phyloP scores from a whole-genome alignment of 345 rosid genomes.

The Eucalyptus sp. region DNA sequence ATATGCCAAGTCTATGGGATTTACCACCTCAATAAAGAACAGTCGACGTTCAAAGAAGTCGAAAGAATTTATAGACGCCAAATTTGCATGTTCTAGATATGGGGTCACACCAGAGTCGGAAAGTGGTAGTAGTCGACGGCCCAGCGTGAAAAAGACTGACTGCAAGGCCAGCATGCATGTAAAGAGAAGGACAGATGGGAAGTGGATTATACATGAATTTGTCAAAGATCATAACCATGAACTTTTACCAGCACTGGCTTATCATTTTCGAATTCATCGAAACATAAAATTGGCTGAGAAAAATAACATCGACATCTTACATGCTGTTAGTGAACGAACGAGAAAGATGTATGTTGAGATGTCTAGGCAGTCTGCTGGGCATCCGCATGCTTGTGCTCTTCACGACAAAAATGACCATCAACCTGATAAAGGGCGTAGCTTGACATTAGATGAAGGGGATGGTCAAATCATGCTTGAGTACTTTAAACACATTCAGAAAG shows the following conservation, averaged over 20 bases:
- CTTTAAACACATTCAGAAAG: slow-evolving; percentile 32
- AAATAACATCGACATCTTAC: slow-evolving; percentile 16
- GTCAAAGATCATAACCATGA: slow-evolving; percentile 45
- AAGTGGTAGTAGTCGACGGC: slow-evolving; percentile 13
- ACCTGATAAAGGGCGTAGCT: slow-evolving; percentile 18
- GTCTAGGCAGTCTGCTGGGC: slow-evolving; percentile 27
- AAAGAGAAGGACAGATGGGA: slow-evolving; percentile 37
- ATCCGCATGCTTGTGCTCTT: slow-evolving; percentile 8
- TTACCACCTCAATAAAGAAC: slow-evolving; percentile 38
- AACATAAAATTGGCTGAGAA: slow-evolving; percentile 12
- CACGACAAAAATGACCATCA: slow-evolving; percentile 2
- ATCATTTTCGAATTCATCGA: slow-evolving; percentile 11
- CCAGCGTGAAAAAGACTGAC: slow-evolving; percentile 34
- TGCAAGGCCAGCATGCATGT: slow-evolving; percentile 60
- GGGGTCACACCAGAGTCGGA: slow-evolving; percentile 35
- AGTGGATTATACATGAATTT: slow-evolving; percentile 42
- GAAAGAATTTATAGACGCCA: slow-evolving; percentile 44
- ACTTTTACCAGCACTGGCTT: slow-evolving; percentile 29
- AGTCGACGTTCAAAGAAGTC: slow-evolving; percentile 47
- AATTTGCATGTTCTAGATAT: slow-evolving; percentile 45
- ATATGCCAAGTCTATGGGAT: slow-evolving; percentile 44
- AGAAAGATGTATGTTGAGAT: slow-evolving; percentile 45
- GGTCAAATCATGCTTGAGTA: slow-evolving; percentile 31
- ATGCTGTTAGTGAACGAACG: slow-evolving; percentile 39
- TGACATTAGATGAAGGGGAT: slow-evolving; percentile 33